These are phyloP conservation scores for Fusarium nisikadoi DNA, from an alignment of 2,329 filamentous ascomycete species.

Conservation along the genomic window DNA sequence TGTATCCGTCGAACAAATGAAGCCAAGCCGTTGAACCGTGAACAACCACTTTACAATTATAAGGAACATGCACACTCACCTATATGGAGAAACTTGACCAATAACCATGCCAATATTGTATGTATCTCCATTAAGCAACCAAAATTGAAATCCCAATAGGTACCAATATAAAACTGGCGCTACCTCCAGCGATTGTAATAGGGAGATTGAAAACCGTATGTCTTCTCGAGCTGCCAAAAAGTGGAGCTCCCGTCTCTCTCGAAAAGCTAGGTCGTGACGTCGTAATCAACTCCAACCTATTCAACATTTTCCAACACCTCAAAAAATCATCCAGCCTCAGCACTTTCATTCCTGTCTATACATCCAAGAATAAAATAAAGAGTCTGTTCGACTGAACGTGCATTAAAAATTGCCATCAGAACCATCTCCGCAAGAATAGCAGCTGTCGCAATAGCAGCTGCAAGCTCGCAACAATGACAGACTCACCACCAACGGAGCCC, in stretches of 20 bases:
- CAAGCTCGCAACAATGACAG: conserved; percentile 18
- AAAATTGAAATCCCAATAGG: rapidly evolving
- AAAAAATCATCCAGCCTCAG: neutral
- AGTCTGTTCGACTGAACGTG: neutral
- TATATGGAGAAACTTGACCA: neutral
- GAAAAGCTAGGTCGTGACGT: conserved; percentile 21
- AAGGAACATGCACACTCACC: neutral
- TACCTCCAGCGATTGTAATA: neutral
- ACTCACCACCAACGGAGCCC: conserved; percentile 31
- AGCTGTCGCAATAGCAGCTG: neutral
- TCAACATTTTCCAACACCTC: neutral
- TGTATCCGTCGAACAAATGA: neutral
- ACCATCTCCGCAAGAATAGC: neutral
- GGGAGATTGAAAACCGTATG: neutral
- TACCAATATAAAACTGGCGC: neutral
- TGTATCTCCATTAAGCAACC: neutral
- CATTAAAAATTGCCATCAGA: no score
- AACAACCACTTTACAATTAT: neutral
- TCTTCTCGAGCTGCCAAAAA: neutral
- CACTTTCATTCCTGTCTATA: neutral
- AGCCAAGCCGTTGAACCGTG: neutral
- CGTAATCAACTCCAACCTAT: conserved; percentile 11
- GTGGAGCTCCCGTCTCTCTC: conserved; percentile 1
- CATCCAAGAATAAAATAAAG: neutral
- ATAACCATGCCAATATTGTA: neutral